These are phyloP conservation scores for Phyllosticta citrichinensis DNA, from an alignment of 2,329 filamentous ascomycete species.

Conservation along the genomic window DNA sequence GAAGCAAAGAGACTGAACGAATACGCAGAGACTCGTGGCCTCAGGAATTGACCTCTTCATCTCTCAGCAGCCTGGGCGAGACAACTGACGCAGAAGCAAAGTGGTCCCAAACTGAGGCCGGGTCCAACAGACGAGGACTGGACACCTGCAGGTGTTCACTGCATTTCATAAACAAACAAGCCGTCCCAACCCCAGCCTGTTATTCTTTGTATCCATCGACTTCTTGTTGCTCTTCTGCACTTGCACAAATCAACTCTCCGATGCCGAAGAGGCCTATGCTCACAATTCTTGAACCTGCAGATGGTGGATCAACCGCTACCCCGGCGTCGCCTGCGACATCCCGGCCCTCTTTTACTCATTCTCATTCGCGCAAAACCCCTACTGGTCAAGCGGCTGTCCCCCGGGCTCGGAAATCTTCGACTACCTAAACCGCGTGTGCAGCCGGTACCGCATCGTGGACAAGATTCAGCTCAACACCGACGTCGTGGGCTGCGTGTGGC, in stretches of 20 bases:
- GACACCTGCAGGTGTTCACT: neutral
- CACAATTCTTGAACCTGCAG: neutral
- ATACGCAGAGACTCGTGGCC: neutral
- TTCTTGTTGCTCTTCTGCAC: neutral
- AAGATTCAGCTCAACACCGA: slow-evolving; percentile 51
- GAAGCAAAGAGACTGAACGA: neutral
- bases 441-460: slow-evolving; percentile 42
- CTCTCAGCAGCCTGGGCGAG: neutral
- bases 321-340: slow-evolving; percentile 45
- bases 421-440: slow-evolving; percentile 45
- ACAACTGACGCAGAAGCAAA: neutral
- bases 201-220: neutral
- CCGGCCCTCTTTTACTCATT: slow-evolving; percentile 48
- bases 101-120: neutral
- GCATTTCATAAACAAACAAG: neutral
- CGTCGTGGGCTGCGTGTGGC: slow-evolving; percentile 34
- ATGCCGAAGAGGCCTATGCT: neutral
- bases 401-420: slow-evolving; percentile 40
- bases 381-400: slow-evolving; percentile 42
- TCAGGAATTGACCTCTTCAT: neutral
- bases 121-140: neutral
- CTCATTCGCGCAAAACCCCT: slow-evolving; percentile 43
- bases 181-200: neutral
- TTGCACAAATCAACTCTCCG: neutral
- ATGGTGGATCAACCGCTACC: slow-evolving; percentile 55